phyloP scores from a whole-genome alignment of 495 filamentous ascomycete genomes.

The Rusavskia elegans region DNA sequence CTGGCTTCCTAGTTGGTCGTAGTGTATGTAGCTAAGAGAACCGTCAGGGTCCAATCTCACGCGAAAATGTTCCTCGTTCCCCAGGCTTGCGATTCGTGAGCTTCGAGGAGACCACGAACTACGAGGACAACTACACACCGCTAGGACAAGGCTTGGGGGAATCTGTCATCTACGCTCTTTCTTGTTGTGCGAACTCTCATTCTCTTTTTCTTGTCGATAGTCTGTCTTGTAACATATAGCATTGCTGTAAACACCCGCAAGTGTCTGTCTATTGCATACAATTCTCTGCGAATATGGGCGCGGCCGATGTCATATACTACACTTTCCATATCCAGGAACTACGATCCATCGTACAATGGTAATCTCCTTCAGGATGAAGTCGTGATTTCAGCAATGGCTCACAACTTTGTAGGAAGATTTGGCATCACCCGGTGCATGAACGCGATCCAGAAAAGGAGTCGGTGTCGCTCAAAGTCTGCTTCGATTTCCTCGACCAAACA shows the following conservation, averaged over 20 bases:
- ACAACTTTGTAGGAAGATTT: constrained; percentile 58
- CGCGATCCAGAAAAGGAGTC: constrained; percentile 63
- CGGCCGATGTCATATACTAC: constrained; percentile 53
- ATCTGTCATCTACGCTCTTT: no score
- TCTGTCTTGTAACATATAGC: not conserved
- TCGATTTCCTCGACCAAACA: constrained; percentile 70
- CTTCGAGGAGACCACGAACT: not conserved
- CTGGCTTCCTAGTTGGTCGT: no score
- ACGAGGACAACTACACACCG: no score
- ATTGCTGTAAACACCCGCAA: no score
- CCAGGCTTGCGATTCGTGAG: not conserved
- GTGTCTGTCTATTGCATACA: no score
- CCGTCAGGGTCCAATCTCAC: no score
- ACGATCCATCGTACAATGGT: constrained; percentile 88
- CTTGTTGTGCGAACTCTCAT: not conserved
- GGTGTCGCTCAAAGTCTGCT: constrained; percentile 59
- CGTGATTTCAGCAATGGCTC: constrained; percentile 7
- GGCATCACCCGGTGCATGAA: constrained; percentile 85
- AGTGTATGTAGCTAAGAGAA: no score
- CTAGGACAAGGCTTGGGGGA: no score
- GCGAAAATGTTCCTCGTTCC: no score
- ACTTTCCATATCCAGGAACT: constrained; percentile 63
- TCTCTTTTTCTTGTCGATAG: not conserved
- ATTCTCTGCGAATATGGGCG: constrained; percentile 26
- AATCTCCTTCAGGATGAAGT: constrained; percentile 9